Evolutionary conservation across 257 asterid species (phyloP).

Genomic region (Euphrasia confusa): DNA sequence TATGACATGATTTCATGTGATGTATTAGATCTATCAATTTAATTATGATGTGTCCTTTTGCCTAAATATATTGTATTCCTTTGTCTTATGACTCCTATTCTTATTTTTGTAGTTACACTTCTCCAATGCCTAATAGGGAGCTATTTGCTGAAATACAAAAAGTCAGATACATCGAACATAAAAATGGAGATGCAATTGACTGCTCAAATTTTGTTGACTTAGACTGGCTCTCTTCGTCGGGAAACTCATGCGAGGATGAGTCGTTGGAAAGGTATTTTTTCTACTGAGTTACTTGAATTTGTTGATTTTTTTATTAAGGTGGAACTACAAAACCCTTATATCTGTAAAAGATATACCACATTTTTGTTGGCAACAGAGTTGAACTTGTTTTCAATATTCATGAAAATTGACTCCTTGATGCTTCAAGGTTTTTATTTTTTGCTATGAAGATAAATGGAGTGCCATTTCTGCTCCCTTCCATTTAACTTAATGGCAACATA

Average conservation of each 20-base stretch:
- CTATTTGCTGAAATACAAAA: constrained; percentile 54
- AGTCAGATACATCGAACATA: constrained; percentile 51
- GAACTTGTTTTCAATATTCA: background rate
- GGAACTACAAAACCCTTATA: background rate
- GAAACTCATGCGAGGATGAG: constrained; percentile 91
- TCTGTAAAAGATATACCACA: background rate
- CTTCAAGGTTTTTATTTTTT: background rate
- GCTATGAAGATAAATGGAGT: background rate
- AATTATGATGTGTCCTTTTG: constrained; percentile 2
- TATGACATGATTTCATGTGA: constrained; percentile 18
- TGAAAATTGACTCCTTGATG: too few relatives aligned
- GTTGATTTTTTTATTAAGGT: background rate
- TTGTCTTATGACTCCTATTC: constrained; percentile 19
- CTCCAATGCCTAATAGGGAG: constrained; percentile 57
- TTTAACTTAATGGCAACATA: background rate
- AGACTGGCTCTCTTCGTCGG: constrained; percentile 94
- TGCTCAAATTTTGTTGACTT: constrained; percentile 87
- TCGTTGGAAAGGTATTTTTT: constrained; percentile 68
- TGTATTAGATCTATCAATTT: background rate
- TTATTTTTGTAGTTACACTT: constrained; percentile 42
- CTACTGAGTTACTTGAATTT: constrained; percentile 12
- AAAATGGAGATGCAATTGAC: constrained; percentile 61
- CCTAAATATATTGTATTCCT: constrained; percentile 5
- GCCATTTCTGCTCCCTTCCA: background rate
- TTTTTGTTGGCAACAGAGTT: background rate